These are phyloP conservation scores for Trichoderma sp. DNA, from an alignment of 2,329 filamentous ascomycete species.

Conservation along the genomic window DNA sequence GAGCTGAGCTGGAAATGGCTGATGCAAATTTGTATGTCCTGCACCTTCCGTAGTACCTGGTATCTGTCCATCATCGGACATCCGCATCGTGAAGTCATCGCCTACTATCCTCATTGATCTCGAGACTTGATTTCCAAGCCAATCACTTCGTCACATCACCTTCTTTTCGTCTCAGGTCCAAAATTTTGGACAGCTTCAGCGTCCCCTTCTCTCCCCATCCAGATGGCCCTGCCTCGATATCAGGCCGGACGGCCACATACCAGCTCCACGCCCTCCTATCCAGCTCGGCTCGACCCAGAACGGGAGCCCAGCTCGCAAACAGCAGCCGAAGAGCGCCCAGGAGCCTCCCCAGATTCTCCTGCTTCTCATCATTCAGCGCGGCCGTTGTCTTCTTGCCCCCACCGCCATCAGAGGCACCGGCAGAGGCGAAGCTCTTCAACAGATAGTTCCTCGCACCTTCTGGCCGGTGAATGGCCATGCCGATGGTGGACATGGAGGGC, in stretches of 20 bases:
- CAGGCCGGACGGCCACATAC: constrained; percentile 77
- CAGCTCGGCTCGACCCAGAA: constrained; percentile 65
- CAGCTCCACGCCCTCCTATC: constrained; percentile 78
- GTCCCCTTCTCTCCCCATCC: constrained; percentile 84
- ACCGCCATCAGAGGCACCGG: constrained; percentile 31
- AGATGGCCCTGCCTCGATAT: constrained; percentile 70
- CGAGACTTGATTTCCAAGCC: too few species aligned
- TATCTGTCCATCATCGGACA: too few species aligned
- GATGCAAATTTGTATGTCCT: too few species aligned
- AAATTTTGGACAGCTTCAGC: constrained; percentile 66
- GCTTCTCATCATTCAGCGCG: constrained; percentile 61
- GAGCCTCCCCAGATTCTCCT: constrained; percentile 68
- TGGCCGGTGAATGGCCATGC: constrained; percentile 74
- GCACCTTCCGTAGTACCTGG: too few species aligned
- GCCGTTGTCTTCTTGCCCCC: constrained; percentile 54
- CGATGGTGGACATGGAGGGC: constrained; percentile 44
- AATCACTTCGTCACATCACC: not conserved
- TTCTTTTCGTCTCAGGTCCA: constrained; percentile 54
- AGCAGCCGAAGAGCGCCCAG: constrained; percentile 72
- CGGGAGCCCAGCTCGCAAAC: constrained; percentile 72
- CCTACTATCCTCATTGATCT: not conserved
- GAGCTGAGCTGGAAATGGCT: too few species aligned
- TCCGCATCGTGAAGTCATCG: not conserved
- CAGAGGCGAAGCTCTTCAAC: constrained; percentile 60
- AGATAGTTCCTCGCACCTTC: constrained; percentile 66